Conservation (phyloP, 2,329 filamentous ascomycete genomes). For the Monilinia fructigena region DNA sequence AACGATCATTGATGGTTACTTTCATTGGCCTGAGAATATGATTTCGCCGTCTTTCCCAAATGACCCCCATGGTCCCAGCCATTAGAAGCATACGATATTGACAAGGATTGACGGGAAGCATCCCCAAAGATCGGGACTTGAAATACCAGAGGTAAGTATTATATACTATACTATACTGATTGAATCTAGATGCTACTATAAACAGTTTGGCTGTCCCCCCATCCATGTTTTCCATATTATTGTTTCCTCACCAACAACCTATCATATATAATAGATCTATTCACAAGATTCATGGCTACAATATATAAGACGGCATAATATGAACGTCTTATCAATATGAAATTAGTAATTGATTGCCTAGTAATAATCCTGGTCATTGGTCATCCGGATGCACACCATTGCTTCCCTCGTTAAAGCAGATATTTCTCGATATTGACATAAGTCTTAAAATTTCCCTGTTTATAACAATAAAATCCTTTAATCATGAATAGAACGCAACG, state of each 20-base stretch:
- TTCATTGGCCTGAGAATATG: not conserved
- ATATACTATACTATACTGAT: not conserved
- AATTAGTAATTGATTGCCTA: not conserved
- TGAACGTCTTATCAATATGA: not conserved
- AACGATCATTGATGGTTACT: not conserved
- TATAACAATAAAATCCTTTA: not conserved
- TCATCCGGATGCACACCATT: constrained; percentile 18
- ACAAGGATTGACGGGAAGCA: not conserved
- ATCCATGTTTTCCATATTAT: not conserved
- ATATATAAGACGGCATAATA: not conserved
- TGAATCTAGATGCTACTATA: not conserved
- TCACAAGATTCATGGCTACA: not conserved
- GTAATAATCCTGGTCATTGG: not conserved
- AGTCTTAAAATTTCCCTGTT: constrained; percentile 4
- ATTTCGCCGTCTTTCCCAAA: constrained; percentile 4
- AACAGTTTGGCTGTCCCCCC: not conserved
- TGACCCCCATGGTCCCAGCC: constrained; percentile 9
- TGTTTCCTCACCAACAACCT: not conserved
- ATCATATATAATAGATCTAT: not conserved
- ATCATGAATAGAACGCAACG: not conserved
- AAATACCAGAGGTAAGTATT: not conserved
- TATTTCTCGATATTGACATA: constrained; percentile 15
- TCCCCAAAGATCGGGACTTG: not conserved
- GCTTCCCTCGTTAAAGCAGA: constrained; percentile 21
- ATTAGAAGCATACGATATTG: not conserved